A percentile compares a stretch with the other conserved stretches of the same genome.
These are phyloP conservation scores for Cotoneaster glaucophyllus DNA, from an alignment of 306 rosid species.

Conservation along the genomic window DNA sequence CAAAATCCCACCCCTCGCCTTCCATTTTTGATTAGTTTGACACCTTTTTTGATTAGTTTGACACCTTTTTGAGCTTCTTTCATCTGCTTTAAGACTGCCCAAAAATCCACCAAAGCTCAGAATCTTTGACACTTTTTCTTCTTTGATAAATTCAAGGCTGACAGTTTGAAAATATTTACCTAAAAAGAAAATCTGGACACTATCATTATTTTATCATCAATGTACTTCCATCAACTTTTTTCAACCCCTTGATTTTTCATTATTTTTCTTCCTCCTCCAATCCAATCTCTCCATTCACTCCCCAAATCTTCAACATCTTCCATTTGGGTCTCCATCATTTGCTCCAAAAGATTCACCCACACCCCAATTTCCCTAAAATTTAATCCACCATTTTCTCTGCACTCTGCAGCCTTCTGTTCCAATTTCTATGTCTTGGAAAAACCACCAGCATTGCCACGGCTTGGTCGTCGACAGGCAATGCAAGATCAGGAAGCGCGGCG, in stretches of 20 bases:
- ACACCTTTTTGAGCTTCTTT: slow-evolving; percentile 26
- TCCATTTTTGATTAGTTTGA: slow-evolving; percentile 22
- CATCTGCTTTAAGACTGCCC: slow-evolving; percentile 44
- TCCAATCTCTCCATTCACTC: not conserved
- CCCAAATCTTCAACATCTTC: slow-evolving; percentile 16
- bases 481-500: slow-evolving; percentile 60
- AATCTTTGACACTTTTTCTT: slow-evolving; percentile 43
- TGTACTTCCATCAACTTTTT: slow-evolving; percentile 23
- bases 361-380: not conserved
- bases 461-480: slow-evolving; percentile 21
- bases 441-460: slow-evolving; percentile 1
- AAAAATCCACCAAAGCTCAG: slow-evolving; percentile 22
- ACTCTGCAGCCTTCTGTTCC: not conserved
- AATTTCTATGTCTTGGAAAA: slow-evolving; percentile 45
- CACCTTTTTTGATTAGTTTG: slow-evolving; percentile 20
- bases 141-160: slow-evolving; percentile 54
- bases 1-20: slow-evolving; percentile 21
- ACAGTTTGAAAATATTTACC: slow-evolving; percentile 30
- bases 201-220: slow-evolving; percentile 31
- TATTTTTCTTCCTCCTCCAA: not conserved
- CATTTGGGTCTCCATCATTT: slow-evolving; percentile 1
- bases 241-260: not conserved
- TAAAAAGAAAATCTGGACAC: slow-evolving; percentile 14
- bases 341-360: not conserved
- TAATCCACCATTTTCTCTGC: not conserved